Base-by-base conservation (phyloP, 768 basidiomycete genomes). In the Termitomyces sp. region DNA sequence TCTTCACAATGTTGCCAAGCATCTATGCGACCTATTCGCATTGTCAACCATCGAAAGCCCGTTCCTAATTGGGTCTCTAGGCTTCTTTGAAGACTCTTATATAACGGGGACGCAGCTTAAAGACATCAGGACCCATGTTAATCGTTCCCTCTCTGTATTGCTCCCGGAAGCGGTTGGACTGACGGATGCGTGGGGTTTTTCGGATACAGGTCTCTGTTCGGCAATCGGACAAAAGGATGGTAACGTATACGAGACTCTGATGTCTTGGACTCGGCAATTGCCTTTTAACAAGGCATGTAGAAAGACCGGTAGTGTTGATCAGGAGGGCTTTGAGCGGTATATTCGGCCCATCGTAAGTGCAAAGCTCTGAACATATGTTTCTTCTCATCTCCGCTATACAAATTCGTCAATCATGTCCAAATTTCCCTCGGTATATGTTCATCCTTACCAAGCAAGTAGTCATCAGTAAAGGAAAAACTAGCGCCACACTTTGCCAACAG, bases 121-220 rank as follows among this genome's bases (percentile, higher is more conserved):
- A 8, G 54, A 55, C 15, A 65, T 69, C 13, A 66, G 65, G 7
- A 28, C 42, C 0, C 61, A 61, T 11, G 55, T 69, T 13, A 57
- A 68, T 44, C 20, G 8, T 24, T 38, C 63, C 20, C 49, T 69
- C 18, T 35, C 57, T 2, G 36, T 16, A 7, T 54, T 72, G 12
- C 22, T 70, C 12, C 69, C 68, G 1, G 71, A 72, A 46, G 68
- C 68, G 1, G 56, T 72, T 13, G 68, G 63, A 0, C 49, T 72
- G 22, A 63, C 68, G 9, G 69, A 72, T 46, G 69, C 68, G 1
- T 69, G 69, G 71, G 67, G 66, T 32, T 72, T 70, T 44, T 64
- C 68, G 8, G 69, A 70, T 45, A 69, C 67, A 6, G 67, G 66
- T 61, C 51, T 72, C 8, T 57, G 59, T 18, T 66, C 66, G 2